phyloP scores from a whole-genome alignment of 306 rosid genomes.

The Fragaria iinumae region DNA sequence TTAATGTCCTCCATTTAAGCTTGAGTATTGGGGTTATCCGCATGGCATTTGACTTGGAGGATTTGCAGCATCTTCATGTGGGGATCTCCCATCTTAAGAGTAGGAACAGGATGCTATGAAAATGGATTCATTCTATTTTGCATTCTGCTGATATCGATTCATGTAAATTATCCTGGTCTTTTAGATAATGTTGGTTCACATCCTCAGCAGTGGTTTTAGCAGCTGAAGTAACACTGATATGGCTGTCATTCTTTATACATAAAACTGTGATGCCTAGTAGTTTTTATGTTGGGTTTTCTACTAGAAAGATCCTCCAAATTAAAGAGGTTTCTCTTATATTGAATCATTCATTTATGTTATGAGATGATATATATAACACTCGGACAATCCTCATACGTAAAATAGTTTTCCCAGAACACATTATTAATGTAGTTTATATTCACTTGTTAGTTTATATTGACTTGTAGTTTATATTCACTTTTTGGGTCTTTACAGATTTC shows the following conservation, averaged over 20 bases:
- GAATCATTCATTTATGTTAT: not conserved
- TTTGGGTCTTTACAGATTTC: not conserved
- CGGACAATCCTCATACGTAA: not conserved
- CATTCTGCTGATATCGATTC: slow-evolving; percentile 23
- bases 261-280: not conserved
- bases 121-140: slow-evolving; percentile 53
- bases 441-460: not conserved
- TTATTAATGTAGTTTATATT: not conserved
- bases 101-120: slow-evolving; percentile 54
- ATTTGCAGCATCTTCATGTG: slow-evolving; percentile 30
- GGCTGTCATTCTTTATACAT: not conserved
- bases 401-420: not conserved
- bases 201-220: not conserved
- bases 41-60: slow-evolving; percentile 44
- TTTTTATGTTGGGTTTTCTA: not conserved
- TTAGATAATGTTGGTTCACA: not conserved
- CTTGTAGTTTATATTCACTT: not conserved
- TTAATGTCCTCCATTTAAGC: slow-evolving; percentile 51
- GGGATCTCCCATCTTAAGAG: slow-evolving; percentile 48
- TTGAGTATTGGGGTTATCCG: slow-evolving; percentile 62
- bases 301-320: not conserved
- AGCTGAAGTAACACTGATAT: not conserved
- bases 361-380: not conserved
- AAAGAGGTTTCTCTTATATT: not conserved
- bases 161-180: not conserved